Conservation (phyloP, 2,329 filamentous ascomycete species). For the Talaromyces sp. region DNA sequence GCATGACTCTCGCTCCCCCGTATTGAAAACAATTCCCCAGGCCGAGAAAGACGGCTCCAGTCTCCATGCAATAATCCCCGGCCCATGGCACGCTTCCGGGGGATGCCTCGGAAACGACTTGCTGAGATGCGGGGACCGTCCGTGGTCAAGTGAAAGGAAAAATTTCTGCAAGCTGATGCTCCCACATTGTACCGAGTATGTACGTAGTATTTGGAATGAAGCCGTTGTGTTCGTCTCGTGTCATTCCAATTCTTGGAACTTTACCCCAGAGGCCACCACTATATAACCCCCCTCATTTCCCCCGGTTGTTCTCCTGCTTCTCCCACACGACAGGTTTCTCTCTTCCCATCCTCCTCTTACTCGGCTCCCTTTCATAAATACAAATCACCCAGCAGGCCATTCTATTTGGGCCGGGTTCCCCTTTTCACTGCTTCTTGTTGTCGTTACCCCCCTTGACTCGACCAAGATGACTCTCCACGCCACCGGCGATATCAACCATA, state of each 20-base stretch:
- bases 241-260: not conserved
- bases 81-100: slow-evolving; percentile 13
- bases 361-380: not conserved
- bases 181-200: not conserved
- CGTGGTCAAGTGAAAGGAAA: not conserved
- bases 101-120: not conserved
- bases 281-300: slow-evolving; percentile 7
- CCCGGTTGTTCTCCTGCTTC: not conserved
- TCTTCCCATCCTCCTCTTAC: not conserved
- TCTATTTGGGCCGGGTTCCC: not conserved
- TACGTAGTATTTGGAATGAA: not conserved
- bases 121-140: slow-evolving; percentile 6
- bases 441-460: not conserved
- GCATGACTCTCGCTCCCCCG: not conserved
- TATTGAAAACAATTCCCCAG: slow-evolving; percentile 4
- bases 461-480: slow-evolving; percentile 23
- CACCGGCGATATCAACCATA: slow-evolving; percentile 48
- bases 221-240: not conserved
- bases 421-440: not conserved
- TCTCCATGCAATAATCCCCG: not conserved
- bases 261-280: slow-evolving; percentile 1
- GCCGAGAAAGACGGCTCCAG: slow-evolving; percentile 7
- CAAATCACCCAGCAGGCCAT: not conserved
- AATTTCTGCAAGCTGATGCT: slow-evolving; percentile 2
- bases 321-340: not conserved